A percentile compares a stretch with the other conserved stretches of the same genome.
Conservation (phyloP, 2,329 filamentous ascomycete species). For the Scytalidium lignicola region DNA sequence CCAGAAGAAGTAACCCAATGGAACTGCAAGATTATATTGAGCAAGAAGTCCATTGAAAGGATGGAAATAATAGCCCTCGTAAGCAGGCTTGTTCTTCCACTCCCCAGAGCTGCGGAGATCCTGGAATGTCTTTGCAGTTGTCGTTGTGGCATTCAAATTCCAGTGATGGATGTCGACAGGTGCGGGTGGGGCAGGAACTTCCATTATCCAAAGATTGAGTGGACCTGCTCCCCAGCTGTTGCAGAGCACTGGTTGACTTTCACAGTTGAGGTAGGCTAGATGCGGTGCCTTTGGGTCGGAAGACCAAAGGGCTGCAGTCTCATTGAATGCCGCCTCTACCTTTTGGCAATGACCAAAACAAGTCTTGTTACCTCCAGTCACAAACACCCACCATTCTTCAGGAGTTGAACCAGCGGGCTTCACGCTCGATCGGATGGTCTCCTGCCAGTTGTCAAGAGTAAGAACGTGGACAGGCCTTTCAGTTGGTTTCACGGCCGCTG, state of each 20-base stretch:
- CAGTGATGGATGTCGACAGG: conserved; percentile 60
- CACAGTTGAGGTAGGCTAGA: conserved; percentile 68
- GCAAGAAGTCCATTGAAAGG: conserved; percentile 67
- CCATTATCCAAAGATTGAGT: conserved; percentile 62
- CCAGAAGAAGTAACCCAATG: conserved; percentile 65
- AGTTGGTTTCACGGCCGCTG: conserved; percentile 46
- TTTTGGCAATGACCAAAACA: conserved; percentile 61
- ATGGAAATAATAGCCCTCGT: conserved; percentile 64
- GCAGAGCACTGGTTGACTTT: conserved; percentile 69
- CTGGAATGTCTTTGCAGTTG: conserved; percentile 58
- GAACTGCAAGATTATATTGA: conserved; percentile 55
- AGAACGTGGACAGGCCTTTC: conserved; percentile 49
- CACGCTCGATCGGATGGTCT: conserved; percentile 59
- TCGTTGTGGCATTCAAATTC: conserved; percentile 64
- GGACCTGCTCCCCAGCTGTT: conserved; percentile 65
- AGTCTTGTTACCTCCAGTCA: conserved; percentile 73
- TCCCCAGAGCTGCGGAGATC: conserved; percentile 52
- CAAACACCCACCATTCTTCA: conserved; percentile 71
- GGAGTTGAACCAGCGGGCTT: conserved; percentile 53
- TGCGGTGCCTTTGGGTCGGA: conserved; percentile 57
- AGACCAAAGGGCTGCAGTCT: conserved; percentile 60
- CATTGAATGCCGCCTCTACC: conserved; percentile 62
- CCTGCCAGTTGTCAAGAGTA: conserved; percentile 66
- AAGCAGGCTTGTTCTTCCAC: conserved; percentile 39
- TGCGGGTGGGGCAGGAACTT: conserved; percentile 59